Percentiles rank a stretch among this genome's conserved stretches.
These are phyloP conservation scores for Quercus mongolica DNA, from an alignment of 306 rosid genomes.

Conservation along the genomic window DNA sequence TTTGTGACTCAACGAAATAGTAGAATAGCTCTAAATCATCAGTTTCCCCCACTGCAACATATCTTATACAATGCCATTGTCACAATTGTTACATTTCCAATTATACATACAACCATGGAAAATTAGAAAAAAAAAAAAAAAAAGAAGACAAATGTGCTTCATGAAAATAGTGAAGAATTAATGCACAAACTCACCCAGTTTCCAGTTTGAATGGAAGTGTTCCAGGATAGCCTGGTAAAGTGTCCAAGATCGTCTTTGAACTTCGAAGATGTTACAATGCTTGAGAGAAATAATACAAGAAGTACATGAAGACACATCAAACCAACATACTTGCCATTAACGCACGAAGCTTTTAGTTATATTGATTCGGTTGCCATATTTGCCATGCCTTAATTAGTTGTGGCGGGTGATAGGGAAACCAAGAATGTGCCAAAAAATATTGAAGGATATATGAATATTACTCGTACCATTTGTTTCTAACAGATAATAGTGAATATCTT, in stretches of 20 bases:
- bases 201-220: constrained; percentile 38
- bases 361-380: not conserved
- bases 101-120: not conserved
- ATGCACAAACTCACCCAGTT: constrained; percentile 24
- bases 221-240: constrained; percentile 28
- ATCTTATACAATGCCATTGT: constrained; percentile 9
- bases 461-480: not conserved
- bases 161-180: not conserved
- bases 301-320: not conserved
- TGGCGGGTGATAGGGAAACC: not conserved
- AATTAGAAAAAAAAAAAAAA: not conserved
- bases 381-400: not conserved
- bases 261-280: not conserved
- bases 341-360: not conserved
- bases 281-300: constrained; percentile 14
- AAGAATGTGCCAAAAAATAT: not conserved
- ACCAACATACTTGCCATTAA: too few species aligned
- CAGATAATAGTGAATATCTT: not conserved
- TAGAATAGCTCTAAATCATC: constrained; percentile 28
- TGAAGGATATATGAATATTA: not conserved
- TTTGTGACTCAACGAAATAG: constrained; percentile 35
- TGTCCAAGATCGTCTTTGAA: constrained; percentile 12
- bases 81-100: not conserved
- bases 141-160: not conserved
- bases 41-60: constrained; percentile 31